phyloP scores from a whole-genome alignment of 257 asterid species.

The Knoxia roxburghii region DNA sequence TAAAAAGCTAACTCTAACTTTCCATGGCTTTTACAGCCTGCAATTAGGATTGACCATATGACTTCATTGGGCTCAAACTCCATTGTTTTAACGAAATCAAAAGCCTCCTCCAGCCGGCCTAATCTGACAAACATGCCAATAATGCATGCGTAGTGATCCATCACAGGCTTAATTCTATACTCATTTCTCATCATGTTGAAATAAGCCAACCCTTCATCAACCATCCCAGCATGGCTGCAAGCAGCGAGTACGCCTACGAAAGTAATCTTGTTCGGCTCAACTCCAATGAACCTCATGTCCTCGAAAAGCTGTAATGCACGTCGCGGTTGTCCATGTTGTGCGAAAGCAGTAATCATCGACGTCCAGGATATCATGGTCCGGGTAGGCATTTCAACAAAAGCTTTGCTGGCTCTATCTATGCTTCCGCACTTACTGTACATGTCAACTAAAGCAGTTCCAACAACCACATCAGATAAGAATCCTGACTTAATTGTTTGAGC shows the following conservation, averaged over 20 bases:
- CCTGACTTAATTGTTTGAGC: slow-evolving; percentile 77
- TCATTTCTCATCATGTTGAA: slow-evolving; percentile 67
- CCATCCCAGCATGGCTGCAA: slow-evolving; percentile 85
- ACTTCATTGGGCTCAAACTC: slow-evolving; percentile 59
- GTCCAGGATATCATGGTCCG: slow-evolving; percentile 92
- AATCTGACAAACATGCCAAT: slow-evolving; percentile 74
- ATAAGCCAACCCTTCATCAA: slow-evolving; percentile 56
- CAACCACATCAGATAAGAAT: slow-evolving; percentile 61
- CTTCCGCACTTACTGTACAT: slow-evolving; percentile 94
- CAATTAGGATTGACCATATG: slow-evolving; percentile 75
- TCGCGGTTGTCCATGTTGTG: slow-evolving; percentile 60
- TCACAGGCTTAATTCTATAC: slow-evolving; percentile 59
- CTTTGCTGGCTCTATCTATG: slow-evolving; percentile 62
- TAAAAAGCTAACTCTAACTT: slow-evolving; percentile 52
- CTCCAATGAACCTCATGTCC: slow-evolving; percentile 80
- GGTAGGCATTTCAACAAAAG: slow-evolving; percentile 68
- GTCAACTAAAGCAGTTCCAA: slow-evolving; percentile 79
- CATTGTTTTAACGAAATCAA: slow-evolving; percentile 47
- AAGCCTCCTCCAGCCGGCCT: slow-evolving; percentile 72
- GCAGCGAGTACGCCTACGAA: slow-evolving; percentile 84
- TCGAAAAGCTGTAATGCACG: slow-evolving; percentile 73
- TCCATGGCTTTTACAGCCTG: slow-evolving; percentile 84
- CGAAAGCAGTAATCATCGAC: slow-evolving; percentile 66
- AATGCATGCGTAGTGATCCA: slow-evolving; percentile 79
- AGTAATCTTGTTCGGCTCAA: slow-evolving; percentile 76